These are phyloP conservation scores for Sordariomycetes sp. DNA, from an alignment of 2,329 filamentous ascomycete genomes.

Conservation along the genomic window DNA sequence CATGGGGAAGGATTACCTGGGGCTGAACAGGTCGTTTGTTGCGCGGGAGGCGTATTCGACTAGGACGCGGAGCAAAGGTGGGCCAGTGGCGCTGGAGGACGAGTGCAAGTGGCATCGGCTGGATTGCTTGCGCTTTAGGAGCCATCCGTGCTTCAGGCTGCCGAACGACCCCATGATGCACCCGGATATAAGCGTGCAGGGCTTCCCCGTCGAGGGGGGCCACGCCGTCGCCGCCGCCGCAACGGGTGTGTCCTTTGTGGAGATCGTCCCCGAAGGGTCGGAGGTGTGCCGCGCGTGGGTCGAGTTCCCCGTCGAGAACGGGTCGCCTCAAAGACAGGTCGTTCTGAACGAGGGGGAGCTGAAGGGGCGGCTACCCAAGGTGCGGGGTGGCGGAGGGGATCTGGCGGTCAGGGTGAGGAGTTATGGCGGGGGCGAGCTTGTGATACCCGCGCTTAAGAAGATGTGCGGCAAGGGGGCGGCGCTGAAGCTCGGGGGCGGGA, in stretches of 20 bases:
- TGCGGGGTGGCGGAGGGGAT: constrained; percentile 44
- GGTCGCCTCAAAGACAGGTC: constrained; percentile 56
- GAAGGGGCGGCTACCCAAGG: constrained; percentile 55
- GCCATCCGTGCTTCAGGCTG: constrained; percentile 79
- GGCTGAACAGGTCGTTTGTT: constrained; percentile 71
- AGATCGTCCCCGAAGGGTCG: constrained; percentile 71
- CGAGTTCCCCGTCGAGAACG: constrained; percentile 57
- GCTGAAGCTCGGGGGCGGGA: constrained; percentile 57
- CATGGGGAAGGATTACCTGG: constrained; percentile 82
- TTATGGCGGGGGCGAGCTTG: constrained; percentile 57
- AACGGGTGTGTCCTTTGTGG: constrained; percentile 73
- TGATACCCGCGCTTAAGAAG: constrained; percentile 62
- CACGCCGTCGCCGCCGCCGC: constrained; percentile 65
- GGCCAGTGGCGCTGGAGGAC: constrained; percentile 59
- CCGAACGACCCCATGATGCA: constrained; percentile 56
- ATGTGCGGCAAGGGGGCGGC: constrained; percentile 59
- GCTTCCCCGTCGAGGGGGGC: constrained; percentile 70
- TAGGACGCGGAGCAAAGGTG: constrained; percentile 71
- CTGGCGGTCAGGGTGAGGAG: constrained; percentile 52
- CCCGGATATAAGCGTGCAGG: constrained; percentile 66
- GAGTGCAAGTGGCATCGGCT: constrained; percentile 89
- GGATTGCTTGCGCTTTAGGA: constrained; percentile 77
- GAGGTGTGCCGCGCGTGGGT: constrained; percentile 69
- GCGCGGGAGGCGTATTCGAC: constrained; percentile 76
- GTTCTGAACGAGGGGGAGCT: constrained; percentile 63